A percentile compares a stretch with the other conserved stretches of the same genome.
These are phyloP conservation scores for Brettanomyces sp. DNA, from an alignment of 805 yeast species.

Conservation along the genomic window DNA sequence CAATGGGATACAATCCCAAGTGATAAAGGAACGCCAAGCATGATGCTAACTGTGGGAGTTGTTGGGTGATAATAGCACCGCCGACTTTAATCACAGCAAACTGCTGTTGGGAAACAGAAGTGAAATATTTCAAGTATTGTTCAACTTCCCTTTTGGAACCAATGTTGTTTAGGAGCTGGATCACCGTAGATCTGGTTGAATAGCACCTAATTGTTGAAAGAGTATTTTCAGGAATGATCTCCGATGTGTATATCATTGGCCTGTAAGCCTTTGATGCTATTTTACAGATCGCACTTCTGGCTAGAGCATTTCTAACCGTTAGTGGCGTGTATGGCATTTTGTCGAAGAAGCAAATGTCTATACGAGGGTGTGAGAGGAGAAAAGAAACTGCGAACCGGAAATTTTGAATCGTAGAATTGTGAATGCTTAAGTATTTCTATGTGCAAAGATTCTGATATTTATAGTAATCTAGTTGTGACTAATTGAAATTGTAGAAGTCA, in stretches of 20 bases:
- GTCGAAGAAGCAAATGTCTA: not conserved
- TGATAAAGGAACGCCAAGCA: slow-evolving; percentile 94
- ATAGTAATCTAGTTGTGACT: too few relatives aligned
- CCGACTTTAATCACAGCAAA: slow-evolving; percentile 99
- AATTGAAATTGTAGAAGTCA: too few relatives aligned
- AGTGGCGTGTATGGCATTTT: not conserved
- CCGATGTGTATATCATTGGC: slow-evolving; percentile 11
- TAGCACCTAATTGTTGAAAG: slow-evolving; percentile 20
- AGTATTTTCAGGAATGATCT: slow-evolving; percentile 3
- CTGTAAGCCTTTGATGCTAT: slow-evolving; percentile 8
- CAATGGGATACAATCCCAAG: slow-evolving; percentile 94
- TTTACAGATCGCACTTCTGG: slow-evolving; percentile 15
- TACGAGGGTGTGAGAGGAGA: not conserved
- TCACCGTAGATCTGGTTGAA: slow-evolving; percentile 89
- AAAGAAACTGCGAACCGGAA: not conserved
- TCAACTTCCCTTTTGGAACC: slow-evolving; percentile 98
- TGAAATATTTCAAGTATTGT: slow-evolving; percentile 92
- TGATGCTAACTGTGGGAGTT: slow-evolving; percentile 85
- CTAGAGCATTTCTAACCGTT: slow-evolving; percentile 12
- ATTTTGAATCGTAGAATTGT: too few relatives aligned
- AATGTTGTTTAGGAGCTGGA: slow-evolving; percentile 88
- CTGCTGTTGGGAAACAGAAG: slow-evolving; percentile 92
- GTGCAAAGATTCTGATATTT: too few relatives aligned
- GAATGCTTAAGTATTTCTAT: too few relatives aligned
- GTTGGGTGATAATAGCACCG: slow-evolving; percentile 96